Evolutionary conservation across 129 eudicot species (phyloP), one percentile per base, ranked within the genome.

Genomic region (Solidago caesia): DNA sequence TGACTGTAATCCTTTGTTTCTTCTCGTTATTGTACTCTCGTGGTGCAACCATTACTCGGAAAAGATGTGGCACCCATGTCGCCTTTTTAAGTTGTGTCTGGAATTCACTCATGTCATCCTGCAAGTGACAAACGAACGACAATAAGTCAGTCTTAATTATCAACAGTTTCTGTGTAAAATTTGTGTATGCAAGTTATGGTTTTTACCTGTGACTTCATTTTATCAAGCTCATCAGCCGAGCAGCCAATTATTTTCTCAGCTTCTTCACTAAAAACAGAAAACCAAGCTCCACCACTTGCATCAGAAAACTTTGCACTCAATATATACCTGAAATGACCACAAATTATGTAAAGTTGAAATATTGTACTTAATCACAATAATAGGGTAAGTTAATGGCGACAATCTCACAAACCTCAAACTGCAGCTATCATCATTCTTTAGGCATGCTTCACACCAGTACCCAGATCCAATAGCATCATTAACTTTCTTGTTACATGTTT

Each of bases 381-480:
- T 71, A 0, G 8, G n/a, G 48, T 14, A 16, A 71, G 5, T 15
- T 56, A 43, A 56, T 41, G 14, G n/a, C 51, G 14, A 13, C 11
- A n/a, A 53, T 55, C 53, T 44, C 29, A 44, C 75, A 49, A 27
- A 92, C 98, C 96, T 94, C 79, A 94, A 88, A 63, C 80, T 87
- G 84, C 96, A 94, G 14, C 85, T 86, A 1, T 56, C 75, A 15
- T 85, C 89, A 26, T 85, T 87, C 86, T 91, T 91, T 75, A 87
- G 91, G 77, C 99, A 94, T 15, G 84, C 91, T 82, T 91, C 96
- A 72, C 99, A 94, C 96, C 97, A 91, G 72, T 83, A 94, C 16
- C 99, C 99, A 74, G 96, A 90, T 8, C 87, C 99, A 68, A 94
- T 62, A 53, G 88, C 88, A 70, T 88, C 90, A 43, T 89, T 94